Base-by-base conservation (phyloP, 2,329 filamentous ascomycete species). In the Beauveria rudraprayagi region DNA sequence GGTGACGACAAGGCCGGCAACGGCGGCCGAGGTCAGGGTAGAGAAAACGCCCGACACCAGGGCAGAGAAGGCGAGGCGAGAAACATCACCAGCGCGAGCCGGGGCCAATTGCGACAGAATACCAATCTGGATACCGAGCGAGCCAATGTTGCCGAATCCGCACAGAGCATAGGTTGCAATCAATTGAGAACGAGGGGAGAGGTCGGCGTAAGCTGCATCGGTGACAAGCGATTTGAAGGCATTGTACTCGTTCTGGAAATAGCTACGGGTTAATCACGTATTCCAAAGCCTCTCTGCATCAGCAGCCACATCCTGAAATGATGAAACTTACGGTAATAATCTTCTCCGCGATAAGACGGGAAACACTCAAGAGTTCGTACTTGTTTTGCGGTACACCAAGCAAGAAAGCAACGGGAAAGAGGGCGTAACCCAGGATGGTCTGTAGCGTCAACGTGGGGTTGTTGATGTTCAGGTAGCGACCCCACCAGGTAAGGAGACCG, bases 151-250 rank as follows among this genome's bases (percentile, higher is more conserved):
- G 64, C 90, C 92, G 71, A 91, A 91, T 28, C 85, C 85, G 74
- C 91, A 95, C 65, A 92, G 83, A 22, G 90, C 89, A 70, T 96
- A 96, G 56, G 90, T 95, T 51, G 88, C 90, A 69, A 96, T 95
- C 66, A 96, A 82, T 51, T 81, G 81, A 26, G 90, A 91, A 58
- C 91, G 90, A 17, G 83, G 77, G 34, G 84, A 85, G 63, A 96
- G 80, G 30, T 71, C 65, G 59, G 75, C 74, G 72, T 89, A 92
- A 9, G 71, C 65, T 40, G 73, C 71, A 70, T 88, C 90, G 0
- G 72, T 71, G 1, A 75, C 68, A 9, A 92, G 83, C 34, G 72
- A 71, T 28, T 73, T 73, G 76, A 90, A 92, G 51, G 89, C 90
- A 55, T 87, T 85, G 75, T 89, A 94, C 75, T 94, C 90, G 77